Evolutionary conservation across 495 filamentous ascomycete species (phyloP).

Genomic region (Oidiodendron maius): DNA sequence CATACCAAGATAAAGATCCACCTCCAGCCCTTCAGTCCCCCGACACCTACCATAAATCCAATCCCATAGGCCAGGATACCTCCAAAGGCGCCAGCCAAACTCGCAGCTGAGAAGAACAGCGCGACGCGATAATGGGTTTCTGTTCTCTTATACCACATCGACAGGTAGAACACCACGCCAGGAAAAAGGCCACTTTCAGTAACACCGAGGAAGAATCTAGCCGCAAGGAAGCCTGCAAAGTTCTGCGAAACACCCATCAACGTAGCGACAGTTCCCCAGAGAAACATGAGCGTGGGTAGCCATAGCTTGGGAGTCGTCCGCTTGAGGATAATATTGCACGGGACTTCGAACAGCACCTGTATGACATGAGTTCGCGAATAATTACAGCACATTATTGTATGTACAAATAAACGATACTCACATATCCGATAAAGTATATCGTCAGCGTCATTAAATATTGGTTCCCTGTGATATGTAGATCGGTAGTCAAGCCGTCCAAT

Average conservation of each 20-base stretch:
- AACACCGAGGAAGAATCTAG: conserved; percentile 56
- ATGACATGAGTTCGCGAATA: conserved; percentile 8
- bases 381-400: no score
- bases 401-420: conserved; percentile 52
- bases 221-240: conserved; percentile 55
- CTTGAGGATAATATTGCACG: conserved; percentile 70
- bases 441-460: conserved; percentile 69
- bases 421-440: conserved; percentile 73
- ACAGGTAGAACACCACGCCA: conserved; percentile 77
- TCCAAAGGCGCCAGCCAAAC: conserved; percentile 74
- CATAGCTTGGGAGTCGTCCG: conserved; percentile 50
- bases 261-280: conserved; percentile 63
- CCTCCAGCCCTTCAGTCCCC: conserved; percentile 64
- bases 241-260: conserved; percentile 65
- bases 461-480: conserved; percentile 63
- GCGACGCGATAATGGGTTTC: conserved; percentile 69
- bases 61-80: conserved; percentile 67
- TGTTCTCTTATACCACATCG: conserved; percentile 75
- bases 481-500: conserved; percentile 57
- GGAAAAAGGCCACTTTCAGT: conserved; percentile 59
- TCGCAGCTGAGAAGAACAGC: conserved; percentile 69
- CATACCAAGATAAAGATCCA: conserved; percentile 78
- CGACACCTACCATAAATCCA: conserved; percentile 56
- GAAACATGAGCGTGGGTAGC: conserved; percentile 40
- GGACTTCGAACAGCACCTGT: conserved; percentile 37